Percentiles rank a stretch among this genome's conserved stretches.
These are phyloP conservation scores for Pythium brachiatum DNA, from an alignment of 352 stramenopile species.

Conservation along the genomic window DNA sequence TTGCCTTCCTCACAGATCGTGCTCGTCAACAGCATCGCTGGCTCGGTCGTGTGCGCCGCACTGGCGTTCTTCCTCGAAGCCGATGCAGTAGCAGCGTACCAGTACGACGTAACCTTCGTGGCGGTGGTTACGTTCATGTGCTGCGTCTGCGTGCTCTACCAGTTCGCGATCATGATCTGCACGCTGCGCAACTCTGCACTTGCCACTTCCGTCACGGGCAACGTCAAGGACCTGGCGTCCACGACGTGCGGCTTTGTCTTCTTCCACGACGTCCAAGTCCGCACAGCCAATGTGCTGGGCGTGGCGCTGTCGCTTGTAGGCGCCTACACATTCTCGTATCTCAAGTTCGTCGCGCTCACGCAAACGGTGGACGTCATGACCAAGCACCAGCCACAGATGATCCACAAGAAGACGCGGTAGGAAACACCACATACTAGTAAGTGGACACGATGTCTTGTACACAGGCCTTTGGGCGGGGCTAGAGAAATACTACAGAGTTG, in stretches of 20 bases:
- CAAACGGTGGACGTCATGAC: constrained; percentile 8
- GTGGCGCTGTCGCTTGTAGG: constrained; percentile 66
- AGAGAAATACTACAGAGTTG: background rate
- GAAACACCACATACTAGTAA: no score
- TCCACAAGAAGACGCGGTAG: background rate
- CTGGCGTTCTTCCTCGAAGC: constrained; percentile 43
- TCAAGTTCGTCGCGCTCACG: constrained; percentile 53
- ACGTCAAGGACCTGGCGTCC: constrained; percentile 70
- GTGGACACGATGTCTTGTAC: no score
- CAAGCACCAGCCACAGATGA: background rate
- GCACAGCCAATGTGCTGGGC: constrained; percentile 43
- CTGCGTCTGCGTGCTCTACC: constrained; percentile 66
- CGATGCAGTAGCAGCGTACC: constrained; percentile 37
- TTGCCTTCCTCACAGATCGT: constrained; percentile 54
- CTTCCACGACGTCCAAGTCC: constrained; percentile 52
- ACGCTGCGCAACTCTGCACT: constrained; percentile 67
- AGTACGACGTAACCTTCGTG: constrained; percentile 36
- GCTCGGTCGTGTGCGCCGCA: constrained; percentile 39
- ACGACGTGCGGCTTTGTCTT: constrained; percentile 58
- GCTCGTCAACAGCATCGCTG: constrained; percentile 49
- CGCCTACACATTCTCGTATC: constrained; percentile 72
- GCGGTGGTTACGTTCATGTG: constrained; percentile 46
- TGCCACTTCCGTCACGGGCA: constrained; percentile 72
- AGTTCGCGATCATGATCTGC: constrained; percentile 71
- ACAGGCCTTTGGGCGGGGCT: no score